These are phyloP conservation scores for Colletotrichum sp. DNA, from an alignment of 2,329 filamentous ascomycete genomes.

Conservation along the genomic window DNA sequence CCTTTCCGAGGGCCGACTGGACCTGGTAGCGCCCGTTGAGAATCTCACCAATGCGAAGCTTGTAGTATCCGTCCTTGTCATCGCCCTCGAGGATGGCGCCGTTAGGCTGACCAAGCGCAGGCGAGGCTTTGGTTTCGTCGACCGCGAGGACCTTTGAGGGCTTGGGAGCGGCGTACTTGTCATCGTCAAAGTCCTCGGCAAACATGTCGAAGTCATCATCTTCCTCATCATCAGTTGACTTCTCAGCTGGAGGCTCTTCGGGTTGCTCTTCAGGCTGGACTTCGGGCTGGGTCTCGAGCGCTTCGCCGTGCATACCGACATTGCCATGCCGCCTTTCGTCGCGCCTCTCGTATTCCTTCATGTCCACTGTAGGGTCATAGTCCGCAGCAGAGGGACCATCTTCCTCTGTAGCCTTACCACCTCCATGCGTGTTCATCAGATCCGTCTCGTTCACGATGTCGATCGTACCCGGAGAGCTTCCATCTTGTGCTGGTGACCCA, in stretches of 20 bases:
- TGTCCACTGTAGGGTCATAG: slow-evolving; percentile 88
- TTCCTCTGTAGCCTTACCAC: slow-evolving; percentile 47
- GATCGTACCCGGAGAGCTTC: slow-evolving; percentile 62
- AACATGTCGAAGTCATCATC: slow-evolving; percentile 88
- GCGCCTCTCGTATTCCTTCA: slow-evolving; percentile 80
- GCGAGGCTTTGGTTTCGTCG: slow-evolving; percentile 54
- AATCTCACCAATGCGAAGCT: slow-evolving; percentile 89
- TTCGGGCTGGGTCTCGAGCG: slow-evolving; percentile 24
- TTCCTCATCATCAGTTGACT: slow-evolving; percentile 53
- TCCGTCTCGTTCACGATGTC: slow-evolving; percentile 71
- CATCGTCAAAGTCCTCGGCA: slow-evolving; percentile 77
- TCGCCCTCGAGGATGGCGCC: slow-evolving; percentile 89
- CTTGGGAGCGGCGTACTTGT: slow-evolving; percentile 65
- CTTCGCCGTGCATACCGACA: slow-evolving; percentile 53
- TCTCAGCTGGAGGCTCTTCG: slow-evolving; percentile 34
- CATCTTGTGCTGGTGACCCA: slow-evolving; percentile 52
- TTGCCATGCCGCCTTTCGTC: slow-evolving; percentile 69
- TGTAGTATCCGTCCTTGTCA: slow-evolving; percentile 95
- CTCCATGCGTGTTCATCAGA: slow-evolving; percentile 65
- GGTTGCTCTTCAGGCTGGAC: slow-evolving; percentile 34
- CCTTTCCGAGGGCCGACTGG: slow-evolving; percentile 84
- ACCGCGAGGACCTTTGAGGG: slow-evolving; percentile 39
- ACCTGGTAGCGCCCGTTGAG: slow-evolving; percentile 90
- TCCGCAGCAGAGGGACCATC: slow-evolving; percentile 91
- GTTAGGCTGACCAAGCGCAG: slow-evolving; percentile 52